Base-by-base conservation (phyloP, 139 green algal genomes). In the Volvox reticuliferus region DNA sequence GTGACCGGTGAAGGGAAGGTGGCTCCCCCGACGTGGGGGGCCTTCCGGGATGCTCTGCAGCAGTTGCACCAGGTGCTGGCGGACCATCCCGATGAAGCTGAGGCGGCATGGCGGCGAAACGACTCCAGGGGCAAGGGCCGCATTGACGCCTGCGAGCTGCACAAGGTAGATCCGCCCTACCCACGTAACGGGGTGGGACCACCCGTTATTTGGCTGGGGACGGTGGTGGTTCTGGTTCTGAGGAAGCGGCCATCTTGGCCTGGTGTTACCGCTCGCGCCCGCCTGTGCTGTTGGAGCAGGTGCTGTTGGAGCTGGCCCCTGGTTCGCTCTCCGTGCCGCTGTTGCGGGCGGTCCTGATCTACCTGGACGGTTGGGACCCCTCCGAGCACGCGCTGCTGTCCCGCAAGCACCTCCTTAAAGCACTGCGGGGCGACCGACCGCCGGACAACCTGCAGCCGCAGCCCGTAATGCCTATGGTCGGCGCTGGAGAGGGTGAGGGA, bases 301-400 rank as follows among this genome's bases (percentile, higher is more conserved):
- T 90, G 32, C 55, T 86, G 33, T 82, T 79, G 62, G 32, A 90
- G 73, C 18, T 91, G 89, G 55, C 32, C 20, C 63, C 28, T 28
- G 36, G 19, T 1, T 37, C 69, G 21, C 89, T 84, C 20, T 14
- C 75, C 21, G 18, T n/a, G 26, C 50, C 44, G 35, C 36, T 93
- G 67, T 69, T 91, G 20, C 79, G 91, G 0, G 67, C 69, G 62
- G 37, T 91, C 68, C 79, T 93, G 0, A 24, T 61, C 6, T 80
- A 89, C 69, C 6, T 90, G 69, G 79, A 91, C 68, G 50, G 30
- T 19, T 93, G 91, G 91, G 91, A 93, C 35, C 79, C 91, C 1
- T 91, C 86, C 16, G 78, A 89, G 61, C 91, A 93, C 83, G 91
- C 24, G 26, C 79, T 93, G 91, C 87, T 93, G 50, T 82, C 79